phyloP scores from a whole-genome alignment of 2,329 filamentous ascomycete species.

The Apiospora arundinis region DNA sequence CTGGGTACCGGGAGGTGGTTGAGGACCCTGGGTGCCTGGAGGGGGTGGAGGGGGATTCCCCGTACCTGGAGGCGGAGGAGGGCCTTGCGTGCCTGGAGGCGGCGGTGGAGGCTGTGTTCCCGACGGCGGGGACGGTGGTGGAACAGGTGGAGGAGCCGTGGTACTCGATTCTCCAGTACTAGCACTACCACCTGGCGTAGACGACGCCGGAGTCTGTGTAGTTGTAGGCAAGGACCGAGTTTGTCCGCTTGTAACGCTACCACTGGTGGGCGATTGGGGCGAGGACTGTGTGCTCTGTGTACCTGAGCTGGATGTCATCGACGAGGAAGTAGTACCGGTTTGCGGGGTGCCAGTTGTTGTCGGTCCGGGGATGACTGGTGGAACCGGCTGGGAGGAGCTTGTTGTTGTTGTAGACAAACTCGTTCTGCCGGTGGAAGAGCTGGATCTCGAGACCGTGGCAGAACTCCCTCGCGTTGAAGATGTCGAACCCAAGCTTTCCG shows the following conservation, averaged over 20 bases:
- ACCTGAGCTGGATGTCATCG: neutral
- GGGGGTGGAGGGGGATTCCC: too few species aligned
- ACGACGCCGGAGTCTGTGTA: neutral
- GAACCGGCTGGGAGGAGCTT: neutral
- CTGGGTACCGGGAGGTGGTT: too few species aligned
- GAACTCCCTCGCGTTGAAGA: neutral
- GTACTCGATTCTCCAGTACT: too few species aligned
- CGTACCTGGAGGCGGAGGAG: too few species aligned
- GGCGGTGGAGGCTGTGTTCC: too few species aligned
- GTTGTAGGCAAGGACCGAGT: neutral
- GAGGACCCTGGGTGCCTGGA: too few species aligned
- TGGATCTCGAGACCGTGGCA: too few species aligned
- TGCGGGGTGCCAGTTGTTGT: neutral
- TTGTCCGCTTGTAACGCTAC: neutral
- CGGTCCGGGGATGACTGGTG: neutral
- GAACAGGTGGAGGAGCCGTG: too few species aligned
- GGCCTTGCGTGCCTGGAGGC: too few species aligned
- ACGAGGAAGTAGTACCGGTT: neutral
- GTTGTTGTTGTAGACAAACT: neutral
- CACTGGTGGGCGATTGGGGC: neutral
- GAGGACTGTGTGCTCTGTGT: neutral
- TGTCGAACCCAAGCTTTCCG: neutral
- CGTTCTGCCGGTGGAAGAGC: neutral
- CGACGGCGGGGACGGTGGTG: too few species aligned
- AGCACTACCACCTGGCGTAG: neutral